A percentile compares a stretch with the other conserved stretches of the same genome.
These are phyloP conservation scores for Alternaria metachromatica DNA, from an alignment of 2,329 filamentous ascomycete species.

Conservation along the genomic window DNA sequence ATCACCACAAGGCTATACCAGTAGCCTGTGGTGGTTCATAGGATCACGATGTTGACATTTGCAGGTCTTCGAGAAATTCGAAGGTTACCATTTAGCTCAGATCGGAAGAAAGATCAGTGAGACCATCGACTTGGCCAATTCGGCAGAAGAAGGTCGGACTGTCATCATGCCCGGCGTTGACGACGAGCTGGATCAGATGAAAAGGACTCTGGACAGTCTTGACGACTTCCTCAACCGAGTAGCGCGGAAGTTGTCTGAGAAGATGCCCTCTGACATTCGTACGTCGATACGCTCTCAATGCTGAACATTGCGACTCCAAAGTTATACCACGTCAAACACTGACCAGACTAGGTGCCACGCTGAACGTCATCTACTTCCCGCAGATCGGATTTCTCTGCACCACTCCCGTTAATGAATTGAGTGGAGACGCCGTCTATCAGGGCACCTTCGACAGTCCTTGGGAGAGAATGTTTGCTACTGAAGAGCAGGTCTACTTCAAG, in stretches of 20 bases:
- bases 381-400: slow-evolving; percentile 89
- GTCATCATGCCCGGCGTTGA: slow-evolving; percentile 77
- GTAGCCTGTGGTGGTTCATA: not conserved
- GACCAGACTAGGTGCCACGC: slow-evolving; percentile 37
- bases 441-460: slow-evolving; percentile 69
- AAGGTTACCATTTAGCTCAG: slow-evolving; percentile 64
- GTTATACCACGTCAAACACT: not conserved
- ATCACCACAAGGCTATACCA: not conserved
- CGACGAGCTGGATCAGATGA: slow-evolving; percentile 76
- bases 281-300: not conserved
- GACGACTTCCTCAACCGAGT: slow-evolving; percentile 74
- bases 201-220: slow-evolving; percentile 78
- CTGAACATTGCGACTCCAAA: not conserved
- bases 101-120: slow-evolving; percentile 75
- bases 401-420: slow-evolving; percentile 67
- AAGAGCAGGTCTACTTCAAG: slow-evolving; percentile 82
- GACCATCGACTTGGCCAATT: slow-evolving; percentile 78
- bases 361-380: slow-evolving; percentile 88
- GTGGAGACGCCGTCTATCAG: slow-evolving; percentile 67
- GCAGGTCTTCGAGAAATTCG: slow-evolving; percentile 66
- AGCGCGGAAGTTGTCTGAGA: slow-evolving; percentile 66
- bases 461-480: slow-evolving; percentile 78
- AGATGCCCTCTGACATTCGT: slow-evolving; percentile 66
- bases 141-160: slow-evolving; percentile 72
- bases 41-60: not conserved